Evolutionary conservation across 2,329 filamentous ascomycete species (phyloP).

Genomic region (Macrophomina pseudophaseolina): DNA sequence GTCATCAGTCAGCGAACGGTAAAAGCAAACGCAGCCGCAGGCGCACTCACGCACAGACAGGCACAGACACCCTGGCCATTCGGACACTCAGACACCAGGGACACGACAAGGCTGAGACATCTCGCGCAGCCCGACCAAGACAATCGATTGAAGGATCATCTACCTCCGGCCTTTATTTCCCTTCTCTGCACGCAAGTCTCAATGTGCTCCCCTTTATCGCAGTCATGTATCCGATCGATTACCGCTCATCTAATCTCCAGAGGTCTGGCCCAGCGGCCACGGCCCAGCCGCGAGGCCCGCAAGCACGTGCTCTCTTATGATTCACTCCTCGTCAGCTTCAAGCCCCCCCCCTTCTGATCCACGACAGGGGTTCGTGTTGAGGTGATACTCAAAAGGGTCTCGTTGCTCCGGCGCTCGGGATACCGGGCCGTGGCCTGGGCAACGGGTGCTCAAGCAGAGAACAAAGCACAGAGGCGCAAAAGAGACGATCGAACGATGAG

Average conservation of each 20-base stretch:
- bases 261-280: neutral
- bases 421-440: neutral
- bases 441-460: neutral
- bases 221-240: constrained; percentile 14
- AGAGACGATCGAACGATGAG: neutral
- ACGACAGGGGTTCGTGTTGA: neutral
- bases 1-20: neutral
- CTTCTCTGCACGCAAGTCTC: neutral
- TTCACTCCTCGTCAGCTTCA: neutral
- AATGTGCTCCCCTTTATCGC: neutral
- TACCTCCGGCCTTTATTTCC: constrained; percentile 1
- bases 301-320: too few species aligned
- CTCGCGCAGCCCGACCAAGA: neutral
- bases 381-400: neutral
- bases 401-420: neutral
- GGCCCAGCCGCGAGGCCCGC: neutral
- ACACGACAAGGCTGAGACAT: constrained; percentile 19
- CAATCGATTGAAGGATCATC: constrained; percentile 5
- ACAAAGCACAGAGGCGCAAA: neutral
- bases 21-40: neutral
- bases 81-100: neutral
- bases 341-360: neutral
- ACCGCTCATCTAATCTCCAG: neutral
- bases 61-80: neutral
- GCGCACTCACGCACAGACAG: neutral